phyloP scores from a whole-genome alignment of 768 basidiomycete species.

The Ramaria sp. region DNA sequence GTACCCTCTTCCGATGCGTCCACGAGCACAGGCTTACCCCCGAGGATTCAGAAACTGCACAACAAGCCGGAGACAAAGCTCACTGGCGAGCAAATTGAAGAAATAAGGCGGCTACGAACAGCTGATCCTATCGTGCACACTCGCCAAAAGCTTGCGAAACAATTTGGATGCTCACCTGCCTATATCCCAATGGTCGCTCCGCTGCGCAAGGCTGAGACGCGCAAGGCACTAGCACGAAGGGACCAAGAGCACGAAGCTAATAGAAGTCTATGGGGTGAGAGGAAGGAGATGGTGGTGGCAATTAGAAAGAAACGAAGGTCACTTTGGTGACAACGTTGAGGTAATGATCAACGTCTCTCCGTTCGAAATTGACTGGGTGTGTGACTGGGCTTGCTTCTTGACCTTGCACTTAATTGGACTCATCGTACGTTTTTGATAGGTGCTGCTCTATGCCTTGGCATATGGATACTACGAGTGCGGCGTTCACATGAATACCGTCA shows the following conservation, averaged over 20 bases:
- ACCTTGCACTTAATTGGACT: background rate
- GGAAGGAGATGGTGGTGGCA: conserved; percentile 48
- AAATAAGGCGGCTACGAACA: conserved; percentile 48
- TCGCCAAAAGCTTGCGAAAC: conserved; percentile 55
- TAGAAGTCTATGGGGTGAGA: conserved; percentile 61
- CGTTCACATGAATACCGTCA: too few species aligned
- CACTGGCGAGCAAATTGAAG: conserved; percentile 43
- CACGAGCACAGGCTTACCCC: conserved; percentile 7
- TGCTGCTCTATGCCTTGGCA: too few species aligned
- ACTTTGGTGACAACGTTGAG: conserved; percentile 46
- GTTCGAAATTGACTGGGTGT: background rate
- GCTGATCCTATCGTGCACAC: conserved; percentile 51
- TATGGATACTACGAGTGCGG: too few species aligned
- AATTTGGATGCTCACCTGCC: conserved; percentile 61
- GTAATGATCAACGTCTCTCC: background rate
- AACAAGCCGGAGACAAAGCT: conserved; percentile 20
- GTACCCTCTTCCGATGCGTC: background rate
- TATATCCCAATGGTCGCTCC: conserved; percentile 61
- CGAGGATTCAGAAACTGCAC: conserved; percentile 14
- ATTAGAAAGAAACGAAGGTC: conserved; percentile 56
- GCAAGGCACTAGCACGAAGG: conserved; percentile 29
- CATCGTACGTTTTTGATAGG: too few species aligned
- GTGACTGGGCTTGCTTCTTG: background rate
- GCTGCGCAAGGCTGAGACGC: conserved; percentile 40
- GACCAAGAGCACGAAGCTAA: conserved; percentile 36